phyloP scores from a whole-genome alignment of 495 filamentous ascomycete genomes.

The Pyrenopolyporus hunteri region DNA sequence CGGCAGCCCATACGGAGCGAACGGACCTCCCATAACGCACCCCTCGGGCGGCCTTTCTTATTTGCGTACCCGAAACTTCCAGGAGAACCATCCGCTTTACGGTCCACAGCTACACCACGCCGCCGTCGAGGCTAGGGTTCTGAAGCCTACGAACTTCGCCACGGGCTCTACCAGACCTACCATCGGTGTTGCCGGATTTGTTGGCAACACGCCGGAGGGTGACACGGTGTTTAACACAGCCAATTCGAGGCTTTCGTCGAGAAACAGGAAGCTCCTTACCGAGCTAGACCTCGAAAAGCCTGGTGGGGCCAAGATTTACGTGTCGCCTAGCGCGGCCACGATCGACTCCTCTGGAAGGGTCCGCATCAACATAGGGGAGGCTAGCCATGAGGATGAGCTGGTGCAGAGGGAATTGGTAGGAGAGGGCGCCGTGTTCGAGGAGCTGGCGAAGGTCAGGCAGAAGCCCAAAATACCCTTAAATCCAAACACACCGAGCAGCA shows the following conservation, averaged over 20 bases:
- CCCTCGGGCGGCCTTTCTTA: slow-evolving; percentile 92
- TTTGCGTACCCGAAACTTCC: slow-evolving; percentile 68
- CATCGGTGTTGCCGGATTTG: slow-evolving; percentile 59
- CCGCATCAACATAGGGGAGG: slow-evolving; percentile 53
- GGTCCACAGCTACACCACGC: slow-evolving; percentile 71
- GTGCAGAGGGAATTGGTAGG: slow-evolving; percentile 59
- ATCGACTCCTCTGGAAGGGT: slow-evolving; percentile 68
- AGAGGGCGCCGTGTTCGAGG: slow-evolving; percentile 39
- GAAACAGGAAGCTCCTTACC: slow-evolving; percentile 37
- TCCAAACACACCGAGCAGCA: neutral
- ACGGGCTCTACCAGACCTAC: slow-evolving; percentile 33
- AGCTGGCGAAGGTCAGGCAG: slow-evolving; percentile 14
- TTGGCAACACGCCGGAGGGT: slow-evolving; percentile 42
- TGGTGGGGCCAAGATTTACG: slow-evolving; percentile 72
- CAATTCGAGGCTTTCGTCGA: neutral
- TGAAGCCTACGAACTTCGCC: slow-evolving; percentile 49
- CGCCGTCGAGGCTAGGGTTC: slow-evolving; percentile 71
- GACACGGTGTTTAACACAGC: slow-evolving; percentile 40
- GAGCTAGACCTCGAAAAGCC: slow-evolving; percentile 62
- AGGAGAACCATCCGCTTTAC: slow-evolving; percentile 80
- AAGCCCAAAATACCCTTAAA: slow-evolving; percentile 1
- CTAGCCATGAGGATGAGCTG: slow-evolving; percentile 52
- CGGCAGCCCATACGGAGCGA: slow-evolving; percentile 57
- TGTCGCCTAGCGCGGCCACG: slow-evolving; percentile 60
- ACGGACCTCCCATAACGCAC: slow-evolving; percentile 81